These are phyloP conservation scores for Trichomonas gallinae DNA, from an alignment of 208 protist species.

Conservation along the genomic window DNA sequence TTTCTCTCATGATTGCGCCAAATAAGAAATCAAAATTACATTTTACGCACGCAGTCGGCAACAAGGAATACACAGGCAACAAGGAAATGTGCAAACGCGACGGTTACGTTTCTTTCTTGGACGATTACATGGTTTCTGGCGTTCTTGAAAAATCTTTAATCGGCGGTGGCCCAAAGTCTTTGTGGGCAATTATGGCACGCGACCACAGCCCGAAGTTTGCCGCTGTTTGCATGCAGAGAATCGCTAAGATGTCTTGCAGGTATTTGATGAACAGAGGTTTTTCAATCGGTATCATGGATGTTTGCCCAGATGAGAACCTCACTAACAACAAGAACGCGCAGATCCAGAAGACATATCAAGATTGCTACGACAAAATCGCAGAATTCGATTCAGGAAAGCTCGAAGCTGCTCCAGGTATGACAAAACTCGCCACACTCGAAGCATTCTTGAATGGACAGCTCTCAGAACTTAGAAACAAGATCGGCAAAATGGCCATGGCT, in stretches of 20 bases:
- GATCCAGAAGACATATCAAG: constrained; percentile 62
- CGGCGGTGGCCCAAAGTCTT: constrained; percentile 54
- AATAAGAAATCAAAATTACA: neutral
- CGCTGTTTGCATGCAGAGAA: constrained; percentile 38
- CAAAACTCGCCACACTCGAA: constrained; percentile 49
- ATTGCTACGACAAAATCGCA: constrained; percentile 69
- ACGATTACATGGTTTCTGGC: constrained; percentile 72
- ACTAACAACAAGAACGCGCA: constrained; percentile 66
- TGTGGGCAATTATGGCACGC: constrained; percentile 39
- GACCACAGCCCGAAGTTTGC: constrained; percentile 33
- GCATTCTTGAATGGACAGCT: constrained; percentile 76
- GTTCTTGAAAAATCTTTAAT: constrained; percentile 86
- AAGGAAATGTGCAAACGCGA: constrained; percentile 26
- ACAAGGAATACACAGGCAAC: neutral
- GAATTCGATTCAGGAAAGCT: constrained; percentile 72
- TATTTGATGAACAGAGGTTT: constrained; percentile 75
- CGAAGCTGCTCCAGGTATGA: constrained; percentile 71
- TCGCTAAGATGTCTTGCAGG: constrained; percentile 39
- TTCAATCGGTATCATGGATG: constrained; percentile 76
- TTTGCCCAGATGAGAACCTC: constrained; percentile 67
- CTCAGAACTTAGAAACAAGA: constrained; percentile 84
- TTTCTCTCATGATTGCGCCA: constrained; percentile 67
- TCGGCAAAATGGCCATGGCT: constrained; percentile 76
- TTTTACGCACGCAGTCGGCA: neutral
- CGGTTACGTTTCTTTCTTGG: constrained; percentile 64